Conservation (phyloP, 257 asterid genomes). For the Solanum bukasovii region DNA sequence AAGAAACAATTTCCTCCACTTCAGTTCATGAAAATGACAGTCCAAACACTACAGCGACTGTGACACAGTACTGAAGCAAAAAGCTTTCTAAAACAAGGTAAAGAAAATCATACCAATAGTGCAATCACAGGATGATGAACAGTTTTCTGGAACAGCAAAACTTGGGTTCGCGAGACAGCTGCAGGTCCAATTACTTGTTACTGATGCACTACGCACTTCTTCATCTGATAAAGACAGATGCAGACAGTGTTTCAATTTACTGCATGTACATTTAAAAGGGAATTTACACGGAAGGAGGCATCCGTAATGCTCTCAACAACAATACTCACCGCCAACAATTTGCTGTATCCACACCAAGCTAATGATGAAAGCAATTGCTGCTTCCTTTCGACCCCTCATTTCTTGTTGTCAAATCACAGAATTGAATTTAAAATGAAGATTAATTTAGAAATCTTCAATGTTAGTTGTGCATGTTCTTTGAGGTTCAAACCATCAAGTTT, state of each 20-base stretch:
- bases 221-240: constrained; percentile 1
- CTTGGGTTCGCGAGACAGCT: constrained; percentile 43
- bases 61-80: background rate
- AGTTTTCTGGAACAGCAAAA: constrained; percentile 28
- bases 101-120: constrained; percentile 43
- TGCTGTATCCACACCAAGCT: constrained; percentile 40
- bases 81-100: background rate
- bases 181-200: constrained; percentile 62
- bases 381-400: constrained; percentile 45
- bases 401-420: constrained; percentile 8
- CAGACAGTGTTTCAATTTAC: background rate
- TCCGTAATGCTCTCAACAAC: background rate
- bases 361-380: constrained; percentile 30
- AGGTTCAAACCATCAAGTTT: background rate
- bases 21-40: background rate
- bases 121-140: constrained; percentile 84
- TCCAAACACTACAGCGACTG: background rate
- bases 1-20: background rate
- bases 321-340: constrained; percentile 42
- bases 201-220: constrained; percentile 31
- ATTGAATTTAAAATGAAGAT: constrained; percentile 1
- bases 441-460: background rate
- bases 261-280: background rate
- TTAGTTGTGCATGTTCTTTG: background rate
- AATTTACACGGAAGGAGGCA: background rate